Percentiles rank a stretch among this genome's conserved stretches.
phyloP scores from a whole-genome alignment of 768 basidiomycete species.

The Collybia sordida region DNA sequence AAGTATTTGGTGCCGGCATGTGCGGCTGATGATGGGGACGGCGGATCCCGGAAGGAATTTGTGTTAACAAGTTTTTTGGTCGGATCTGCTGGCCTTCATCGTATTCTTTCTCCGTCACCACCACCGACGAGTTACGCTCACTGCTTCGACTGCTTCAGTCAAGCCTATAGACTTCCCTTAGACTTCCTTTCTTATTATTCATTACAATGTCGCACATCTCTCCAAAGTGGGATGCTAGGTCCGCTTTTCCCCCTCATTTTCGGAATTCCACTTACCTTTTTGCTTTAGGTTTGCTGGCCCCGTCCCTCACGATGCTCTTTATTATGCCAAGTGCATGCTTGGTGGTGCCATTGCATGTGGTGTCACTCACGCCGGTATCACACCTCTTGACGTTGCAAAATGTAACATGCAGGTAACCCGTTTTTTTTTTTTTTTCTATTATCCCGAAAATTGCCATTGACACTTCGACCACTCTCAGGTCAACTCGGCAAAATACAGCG shows the following conservation, averaged over 20 bases:
- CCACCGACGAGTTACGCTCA: constrained; percentile 20
- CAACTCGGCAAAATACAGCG: constrained; percentile 72
- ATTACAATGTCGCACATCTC: constrained; percentile 50
- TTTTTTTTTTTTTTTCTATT: background rate
- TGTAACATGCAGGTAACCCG: constrained; percentile 84
- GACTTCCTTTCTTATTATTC: constrained; percentile 25
- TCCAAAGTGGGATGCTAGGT: constrained; percentile 80
- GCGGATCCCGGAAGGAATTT: constrained; percentile 37
- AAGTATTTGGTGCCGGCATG: constrained; percentile 13
- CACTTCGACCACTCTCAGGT: constrained; percentile 45
- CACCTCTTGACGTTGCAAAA: constrained; percentile 85
- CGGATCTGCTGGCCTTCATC: constrained; percentile 14
- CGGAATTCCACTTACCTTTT: constrained; percentile 4
- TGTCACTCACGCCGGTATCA: constrained; percentile 84
- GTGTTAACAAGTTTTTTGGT: constrained; percentile 25
- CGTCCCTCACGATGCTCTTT: constrained; percentile 70
- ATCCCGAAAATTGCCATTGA: background rate
- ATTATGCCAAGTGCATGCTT: constrained; percentile 86
- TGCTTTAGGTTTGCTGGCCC: constrained; percentile 59
- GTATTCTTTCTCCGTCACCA: constrained; percentile 24
- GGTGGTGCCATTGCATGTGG: constrained; percentile 88
- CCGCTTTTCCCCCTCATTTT: constrained; percentile 4
- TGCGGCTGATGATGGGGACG: constrained; percentile 34
- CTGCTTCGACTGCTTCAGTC: constrained; percentile 22
- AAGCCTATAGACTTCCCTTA: constrained; percentile 29